These are phyloP conservation scores for Westerdykella ornata DNA, from an alignment of 2,329 filamentous ascomycete genomes.

Conservation along the genomic window DNA sequence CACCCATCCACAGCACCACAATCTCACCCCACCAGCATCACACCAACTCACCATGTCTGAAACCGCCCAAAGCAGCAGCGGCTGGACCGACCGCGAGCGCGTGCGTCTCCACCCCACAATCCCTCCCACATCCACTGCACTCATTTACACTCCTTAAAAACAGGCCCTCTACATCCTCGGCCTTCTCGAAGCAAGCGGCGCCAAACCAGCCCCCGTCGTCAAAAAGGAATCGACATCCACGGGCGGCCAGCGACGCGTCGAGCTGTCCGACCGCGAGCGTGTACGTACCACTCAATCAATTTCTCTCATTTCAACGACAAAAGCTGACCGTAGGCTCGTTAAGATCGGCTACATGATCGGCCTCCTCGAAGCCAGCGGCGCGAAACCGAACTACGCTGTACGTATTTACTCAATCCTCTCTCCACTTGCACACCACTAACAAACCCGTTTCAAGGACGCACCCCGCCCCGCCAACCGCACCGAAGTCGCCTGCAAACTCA, in stretches of 20 bases:
- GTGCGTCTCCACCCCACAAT: not conserved
- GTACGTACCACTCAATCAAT: too few relatives aligned
- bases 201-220: too few relatives aligned
- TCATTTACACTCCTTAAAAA: too few relatives aligned
- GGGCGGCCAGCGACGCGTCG: too few relatives aligned
- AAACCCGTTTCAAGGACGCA: slow-evolving; percentile 7
- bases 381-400: too few relatives aligned
- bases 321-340: too few relatives aligned
- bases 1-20: too few relatives aligned
- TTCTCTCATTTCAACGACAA: too few relatives aligned
- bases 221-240: too few relatives aligned
- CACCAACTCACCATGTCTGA: not conserved
- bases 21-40: too few relatives aligned
- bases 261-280: slow-evolving; percentile 1
- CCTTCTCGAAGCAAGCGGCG: not conserved
- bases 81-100: not conserved
- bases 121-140: not conserved
- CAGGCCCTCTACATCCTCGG: not conserved
- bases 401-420: too few relatives aligned
- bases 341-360: not conserved
- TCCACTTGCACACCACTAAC: not conserved
- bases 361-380: not conserved
- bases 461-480: slow-evolving; percentile 15
- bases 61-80: not conserved
- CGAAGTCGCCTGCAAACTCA: slow-evolving; percentile 15